phyloP scores from a whole-genome alignment of 1,139 yeast species.

The Yamadazyma triangularis region DNA sequence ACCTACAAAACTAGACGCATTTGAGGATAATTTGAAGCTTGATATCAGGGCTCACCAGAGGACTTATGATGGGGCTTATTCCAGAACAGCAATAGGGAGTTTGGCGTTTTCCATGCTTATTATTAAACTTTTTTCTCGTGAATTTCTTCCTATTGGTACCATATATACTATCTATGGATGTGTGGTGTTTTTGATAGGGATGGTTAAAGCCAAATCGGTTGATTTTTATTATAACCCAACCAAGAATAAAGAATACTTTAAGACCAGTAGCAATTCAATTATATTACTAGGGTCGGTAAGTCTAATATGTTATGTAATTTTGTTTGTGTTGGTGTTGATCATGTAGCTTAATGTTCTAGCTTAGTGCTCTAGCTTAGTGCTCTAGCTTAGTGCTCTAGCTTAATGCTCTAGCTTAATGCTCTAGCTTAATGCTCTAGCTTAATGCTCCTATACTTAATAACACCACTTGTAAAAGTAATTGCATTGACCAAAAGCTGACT shows the following conservation, averaged over 20 bases:
- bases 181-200: constrained; percentile 45
- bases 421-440: no score
- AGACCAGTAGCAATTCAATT: constrained; percentile 50
- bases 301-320: constrained; percentile 39
- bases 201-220: constrained; percentile 38
- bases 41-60: constrained; percentile 59
- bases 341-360: no score
- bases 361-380: no score
- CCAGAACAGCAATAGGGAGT: constrained; percentile 48
- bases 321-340: constrained; percentile 38
- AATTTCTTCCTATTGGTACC: constrained; percentile 50
- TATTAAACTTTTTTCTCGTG: constrained; percentile 48
- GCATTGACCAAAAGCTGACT: constrained; percentile 92
- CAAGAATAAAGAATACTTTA: constrained; percentile 36
- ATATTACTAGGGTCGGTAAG: constrained; percentile 40
- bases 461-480: constrained; percentile 73
- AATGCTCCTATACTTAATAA: constrained; percentile 68
- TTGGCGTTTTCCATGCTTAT: constrained; percentile 45
- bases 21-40: constrained; percentile 36
- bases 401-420: no score
- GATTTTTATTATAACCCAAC: constrained; percentile 45
- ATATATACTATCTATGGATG: constrained; percentile 51
- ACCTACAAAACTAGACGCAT: constrained; percentile 31
- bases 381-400: no score
- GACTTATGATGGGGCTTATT: constrained; percentile 60